Evolutionary conservation across 2,329 filamentous ascomycete species (phyloP), one percentile per base, ranked within the genome.

Genomic region (Fonsecaea pugnacius): DNA sequence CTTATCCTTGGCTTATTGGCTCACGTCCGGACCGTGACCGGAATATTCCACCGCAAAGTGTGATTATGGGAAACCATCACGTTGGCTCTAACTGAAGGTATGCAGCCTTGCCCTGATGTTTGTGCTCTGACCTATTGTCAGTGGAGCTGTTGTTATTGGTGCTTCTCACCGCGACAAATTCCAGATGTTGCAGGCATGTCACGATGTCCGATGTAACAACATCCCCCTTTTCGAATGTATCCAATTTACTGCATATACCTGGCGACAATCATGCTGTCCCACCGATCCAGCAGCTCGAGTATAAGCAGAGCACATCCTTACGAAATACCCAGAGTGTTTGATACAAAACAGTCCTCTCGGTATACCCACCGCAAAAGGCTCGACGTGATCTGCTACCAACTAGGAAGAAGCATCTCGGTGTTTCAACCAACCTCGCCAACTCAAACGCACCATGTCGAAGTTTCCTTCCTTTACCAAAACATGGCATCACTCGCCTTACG

Each of bases 381-480:
- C n/a, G n/a, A 12, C 40, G n/a, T 46, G 40, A 46, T 8, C 40
- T 46, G 40, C n/a, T n/a, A 10, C n/a, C n/a, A 3, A 10, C 8
- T 14, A 24, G n/a, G 21, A 24, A 27, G 35, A 14, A 2, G n/a
- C 24, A 32, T 33, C 5, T 7, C 10, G 30, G 16, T 3, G 8
- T 10, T 18, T 14, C 18, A 27, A 48, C n/a, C 18, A 27, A 48
- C n/a, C n/a, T 33, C 10, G 16, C 2, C 8, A 10, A 3, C 36
- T 3, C 18, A 21, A 12, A 48, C n/a, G 14, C 24, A 46, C 14
- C n/a, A 59, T 59, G 57, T 50, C 48, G 18, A 54, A 43, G 35
- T 43, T 60, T 35, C 58, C 58, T 8, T 60, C 58, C 18, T 54
- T 60, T n/a, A 59, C 57, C 27, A 48, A 48, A 30, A 60, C 58